Conservation (phyloP, 805 yeast species). For the Saccharomycopsis lassenensis region DNA sequence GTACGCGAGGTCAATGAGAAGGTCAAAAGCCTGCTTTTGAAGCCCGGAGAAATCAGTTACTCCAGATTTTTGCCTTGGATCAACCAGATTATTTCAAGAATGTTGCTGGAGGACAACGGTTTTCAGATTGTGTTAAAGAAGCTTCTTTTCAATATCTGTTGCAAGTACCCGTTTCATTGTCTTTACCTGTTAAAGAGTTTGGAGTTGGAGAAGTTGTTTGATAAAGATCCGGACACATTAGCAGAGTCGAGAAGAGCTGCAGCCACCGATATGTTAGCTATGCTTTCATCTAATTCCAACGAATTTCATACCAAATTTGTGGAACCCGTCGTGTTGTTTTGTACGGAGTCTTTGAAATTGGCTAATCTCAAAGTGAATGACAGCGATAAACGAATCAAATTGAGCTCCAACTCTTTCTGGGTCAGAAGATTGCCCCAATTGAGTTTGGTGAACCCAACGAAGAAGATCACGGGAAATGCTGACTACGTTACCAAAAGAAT, state of each 20-base stretch:
- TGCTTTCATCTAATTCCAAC: conserved; percentile 20
- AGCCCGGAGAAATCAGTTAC: conserved; percentile 33
- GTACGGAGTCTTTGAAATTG: conserved; percentile 38
- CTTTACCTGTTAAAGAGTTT: conserved; percentile 53
- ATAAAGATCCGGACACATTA: conserved; percentile 25
- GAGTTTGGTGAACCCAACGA: conserved; percentile 60
- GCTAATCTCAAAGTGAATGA: conserved; percentile 34
- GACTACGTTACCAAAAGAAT: conserved; percentile 43
- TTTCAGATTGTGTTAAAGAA: conserved; percentile 48
- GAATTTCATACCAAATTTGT: conserved; percentile 25
- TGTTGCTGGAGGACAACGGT: conserved; percentile 34
- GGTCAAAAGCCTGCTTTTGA: conserved; percentile 28
- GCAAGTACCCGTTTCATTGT: conserved; percentile 62
- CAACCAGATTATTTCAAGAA: conserved; percentile 67
- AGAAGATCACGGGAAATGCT: conserved; percentile 28
- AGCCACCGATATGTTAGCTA: conserved; percentile 38
- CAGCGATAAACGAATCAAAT: conserved; percentile 1
- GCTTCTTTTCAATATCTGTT: conserved; percentile 37
- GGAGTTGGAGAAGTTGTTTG: conserved; percentile 31
- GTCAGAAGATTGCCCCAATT: conserved; percentile 31
- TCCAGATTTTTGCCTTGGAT: conserved; percentile 69
- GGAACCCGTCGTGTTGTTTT: conserved; percentile 36
- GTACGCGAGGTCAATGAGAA: conserved; percentile 33
- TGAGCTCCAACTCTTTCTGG: conserved; percentile 47
- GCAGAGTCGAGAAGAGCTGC: conserved; percentile 38